Conservation (phyloP, 1,284 basidiomycete species). For the Ganoderma sinense region DNA sequence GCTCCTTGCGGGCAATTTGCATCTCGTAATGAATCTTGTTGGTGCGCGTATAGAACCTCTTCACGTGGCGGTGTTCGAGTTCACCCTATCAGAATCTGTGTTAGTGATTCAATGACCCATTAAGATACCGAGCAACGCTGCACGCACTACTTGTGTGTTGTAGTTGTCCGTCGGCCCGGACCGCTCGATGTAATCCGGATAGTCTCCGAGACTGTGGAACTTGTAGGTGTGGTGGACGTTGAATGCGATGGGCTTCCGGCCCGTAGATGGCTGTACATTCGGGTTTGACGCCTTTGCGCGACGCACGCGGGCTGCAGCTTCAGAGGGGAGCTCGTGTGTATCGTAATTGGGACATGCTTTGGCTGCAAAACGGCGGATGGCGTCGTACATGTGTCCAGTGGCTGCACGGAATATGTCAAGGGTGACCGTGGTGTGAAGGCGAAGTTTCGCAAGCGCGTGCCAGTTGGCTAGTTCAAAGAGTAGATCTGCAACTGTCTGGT, state of each 20-base stretch:
- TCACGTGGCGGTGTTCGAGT: conserved; percentile 40
- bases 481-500: conserved; percentile 12
- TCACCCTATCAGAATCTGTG: conserved; percentile 33
- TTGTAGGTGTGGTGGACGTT: conserved; percentile 43
- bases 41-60: conserved; percentile 39
- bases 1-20: conserved; percentile 33
- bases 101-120: background rate
- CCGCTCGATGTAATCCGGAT: conserved; percentile 34
- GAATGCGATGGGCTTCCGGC: conserved; percentile 4
- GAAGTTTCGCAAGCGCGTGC: conserved; percentile 42
- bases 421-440: conserved; percentile 38
- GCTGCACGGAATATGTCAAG: conserved; percentile 25
- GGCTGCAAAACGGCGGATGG: conserved; percentile 30
- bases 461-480: conserved; percentile 26
- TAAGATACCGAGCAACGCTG: too few species aligned
- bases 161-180: conserved; percentile 45
- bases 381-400: conserved; percentile 30
- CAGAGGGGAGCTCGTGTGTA: conserved; percentile 39
- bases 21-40: conserved; percentile 36
- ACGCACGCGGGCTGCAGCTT: conserved; percentile 26
- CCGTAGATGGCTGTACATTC: background rate
- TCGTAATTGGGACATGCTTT: conserved; percentile 27
- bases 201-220: conserved; percentile 41
- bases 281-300: too few species aligned
- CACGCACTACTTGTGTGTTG: conserved; percentile 5